Base-by-base conservation (phyloP, 306 rosid species). In the Cotoneaster glaucophyllus region DNA sequence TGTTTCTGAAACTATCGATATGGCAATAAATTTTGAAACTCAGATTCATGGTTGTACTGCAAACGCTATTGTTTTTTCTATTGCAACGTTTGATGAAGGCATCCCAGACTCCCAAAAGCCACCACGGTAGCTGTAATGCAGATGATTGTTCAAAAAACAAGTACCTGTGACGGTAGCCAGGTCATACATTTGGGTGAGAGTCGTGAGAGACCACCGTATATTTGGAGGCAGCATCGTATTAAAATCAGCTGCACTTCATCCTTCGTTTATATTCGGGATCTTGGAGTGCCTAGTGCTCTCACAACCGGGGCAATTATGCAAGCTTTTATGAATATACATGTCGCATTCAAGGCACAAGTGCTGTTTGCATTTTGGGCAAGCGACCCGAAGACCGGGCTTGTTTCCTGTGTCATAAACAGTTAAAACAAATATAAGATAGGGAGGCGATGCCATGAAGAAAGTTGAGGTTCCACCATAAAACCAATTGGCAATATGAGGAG, bases 271-370 rank as follows among this genome's bases (percentile, higher is more conserved):
- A 70, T 78, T 69, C 24, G 79, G 81, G 54, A 80, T 74, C 86
- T 83, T 86, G 8, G 88, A 86, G 80, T 83, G 95, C 80, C 91
- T 88, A 74, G 79, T 86, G 65, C 96, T 90, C 86, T 95, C 95
- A 62, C 98, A 92, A 77, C 98, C 97, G 41, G 98, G 98, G 88
- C n/a, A 92, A 75, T 95, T 90, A 77, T 92, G 98, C 86, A 95
- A 86, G 88, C 91, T 95, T 86, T 95, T 97, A 19, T 92, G 98
- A 70, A 95, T 84, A 75, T 95, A 92, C 54, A 90, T 92, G 81
- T 92, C 97, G 29, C 98, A 92, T 75, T 90, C 98, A 29, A 95
- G 93, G 86, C 96, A 95, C 80, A 95, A 95, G 45, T 86, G 90
- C 18, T 86, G 91, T 82, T 89, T 90, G 89, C 99, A 95, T 78